Percentiles rank a stretch among this genome's conserved stretches.
Evolutionary conservation across 371 early-diverging fungal genomes (phyloP).

Genomic region (Neoconidiobolus thromboides): DNA sequence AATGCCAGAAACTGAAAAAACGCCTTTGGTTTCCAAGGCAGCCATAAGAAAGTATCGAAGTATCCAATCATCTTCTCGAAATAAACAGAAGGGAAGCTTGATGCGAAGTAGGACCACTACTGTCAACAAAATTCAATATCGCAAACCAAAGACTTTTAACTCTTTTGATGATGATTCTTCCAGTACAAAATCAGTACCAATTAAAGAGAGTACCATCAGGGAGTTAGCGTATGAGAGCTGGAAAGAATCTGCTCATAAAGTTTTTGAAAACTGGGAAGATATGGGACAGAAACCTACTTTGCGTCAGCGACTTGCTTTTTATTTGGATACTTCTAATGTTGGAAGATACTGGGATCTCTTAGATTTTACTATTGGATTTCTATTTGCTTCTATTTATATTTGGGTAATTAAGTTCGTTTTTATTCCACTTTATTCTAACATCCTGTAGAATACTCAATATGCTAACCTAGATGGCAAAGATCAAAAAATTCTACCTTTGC

Average conservation of each 20-base stretch:
- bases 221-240: background rate
- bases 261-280: background rate
- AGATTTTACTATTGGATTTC: constrained; percentile 25
- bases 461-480: constrained; percentile 9
- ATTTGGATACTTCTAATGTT: constrained; percentile 11
- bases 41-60: too few relatives aligned
- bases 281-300: constrained; percentile 7
- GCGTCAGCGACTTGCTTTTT: constrained; percentile 11
- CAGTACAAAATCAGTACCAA: background rate
- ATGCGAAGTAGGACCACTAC: background rate
- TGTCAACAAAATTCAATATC: background rate
- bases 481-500: constrained; percentile 13
- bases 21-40: too few relatives aligned
- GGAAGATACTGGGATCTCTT: constrained; percentile 39
- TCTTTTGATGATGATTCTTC: background rate
- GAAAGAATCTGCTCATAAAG: background rate
- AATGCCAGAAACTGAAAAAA: too few relatives aligned
- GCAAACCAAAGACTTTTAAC: background rate
- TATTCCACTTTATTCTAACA: background rate
- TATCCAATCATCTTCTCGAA: too few relatives aligned
- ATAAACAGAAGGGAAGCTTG: too few relatives aligned
- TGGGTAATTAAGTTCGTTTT: constrained; percentile 11
- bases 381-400: constrained; percentile 24
- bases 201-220: background rate
- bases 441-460: constrained; percentile 15